Evolutionary conservation across 176 grass and related monocot genomes (phyloP).

Genomic region (Metroxylon sagu): DNA sequence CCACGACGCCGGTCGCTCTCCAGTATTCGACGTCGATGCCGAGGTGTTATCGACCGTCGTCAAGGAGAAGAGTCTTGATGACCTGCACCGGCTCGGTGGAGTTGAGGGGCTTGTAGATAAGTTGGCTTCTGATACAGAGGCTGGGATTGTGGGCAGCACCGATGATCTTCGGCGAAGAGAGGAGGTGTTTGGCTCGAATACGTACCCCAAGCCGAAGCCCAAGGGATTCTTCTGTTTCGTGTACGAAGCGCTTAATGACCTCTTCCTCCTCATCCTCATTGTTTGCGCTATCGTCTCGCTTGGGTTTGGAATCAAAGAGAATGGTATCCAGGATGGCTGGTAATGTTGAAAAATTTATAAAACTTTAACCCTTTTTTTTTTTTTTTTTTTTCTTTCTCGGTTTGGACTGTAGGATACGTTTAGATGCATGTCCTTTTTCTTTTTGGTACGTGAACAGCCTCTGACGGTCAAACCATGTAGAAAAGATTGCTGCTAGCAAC

Average conservation of each 20-base stretch:
- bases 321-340: constrained; percentile 11
- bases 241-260: constrained; percentile 5
- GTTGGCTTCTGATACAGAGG: neutral
- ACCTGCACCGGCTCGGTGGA: neutral
- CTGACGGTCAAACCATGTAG: too few relatives aligned
- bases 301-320: constrained; percentile 14
- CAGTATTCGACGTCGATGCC: neutral
- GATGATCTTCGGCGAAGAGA: neutral
- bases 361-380: too few relatives aligned
- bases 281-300: constrained; percentile 12
- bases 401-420: too few relatives aligned
- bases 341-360: neutral
- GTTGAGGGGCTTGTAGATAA: neutral
- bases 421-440: too few relatives aligned
- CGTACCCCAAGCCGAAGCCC: constrained; percentile 3
- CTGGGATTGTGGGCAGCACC: neutral
- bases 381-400: too few relatives aligned
- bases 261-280: constrained; percentile 10
- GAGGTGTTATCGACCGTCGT: neutral
- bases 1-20: neutral
- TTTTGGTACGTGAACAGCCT: too few relatives aligned
- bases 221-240: constrained; percentile 9
- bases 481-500: too few relatives aligned
- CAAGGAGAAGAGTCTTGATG: neutral
- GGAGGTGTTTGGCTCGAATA: constrained; percentile 2